Percentiles rank a stretch among this genome's conserved stretches.
These are phyloP conservation scores for Parachlorella kessleri DNA, from an alignment of 139 green algal genomes.

Conservation along the genomic window DNA sequence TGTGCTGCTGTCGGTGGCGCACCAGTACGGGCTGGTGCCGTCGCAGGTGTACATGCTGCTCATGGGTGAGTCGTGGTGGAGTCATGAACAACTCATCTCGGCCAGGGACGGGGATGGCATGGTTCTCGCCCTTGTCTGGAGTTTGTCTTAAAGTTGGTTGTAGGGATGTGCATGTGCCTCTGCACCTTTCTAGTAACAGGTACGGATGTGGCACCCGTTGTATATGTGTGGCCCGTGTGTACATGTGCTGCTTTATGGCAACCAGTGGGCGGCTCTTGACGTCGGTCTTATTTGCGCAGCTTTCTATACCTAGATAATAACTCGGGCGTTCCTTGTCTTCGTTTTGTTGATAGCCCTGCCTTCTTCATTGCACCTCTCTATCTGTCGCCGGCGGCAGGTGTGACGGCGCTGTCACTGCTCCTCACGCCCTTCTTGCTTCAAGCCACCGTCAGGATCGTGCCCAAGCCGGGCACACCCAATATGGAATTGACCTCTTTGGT, in stretches of 20 bases:
- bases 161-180: background rate
- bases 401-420: slow-evolving; percentile 92
- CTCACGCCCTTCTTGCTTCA: slow-evolving; percentile 86
- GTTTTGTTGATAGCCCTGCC: background rate
- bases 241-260: too few species aligned
- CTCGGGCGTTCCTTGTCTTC: too few species aligned
- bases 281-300: too few species aligned
- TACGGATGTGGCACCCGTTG: background rate
- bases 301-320: too few species aligned
- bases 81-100: background rate
- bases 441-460: slow-evolving; percentile 3
- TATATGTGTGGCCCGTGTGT: too few species aligned
- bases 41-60: slow-evolving; percentile 92
- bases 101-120: background rate
- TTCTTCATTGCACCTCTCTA: background rate
- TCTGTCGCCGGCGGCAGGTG: slow-evolving; percentile 46
- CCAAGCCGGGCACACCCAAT: background rate
- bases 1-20: slow-evolving; percentile 90
- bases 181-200: background rate
- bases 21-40: slow-evolving; percentile 74
- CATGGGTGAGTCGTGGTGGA: slow-evolving; percentile 49
- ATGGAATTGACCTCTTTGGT: background rate
- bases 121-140: background rate
- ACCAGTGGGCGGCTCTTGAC: too few species aligned
- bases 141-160: background rate